A percentile compares a stretch with the other conserved stretches of the same genome.
Conservation (phyloP, 1,139 yeast genomes). For the Pichia sp. region DNA sequence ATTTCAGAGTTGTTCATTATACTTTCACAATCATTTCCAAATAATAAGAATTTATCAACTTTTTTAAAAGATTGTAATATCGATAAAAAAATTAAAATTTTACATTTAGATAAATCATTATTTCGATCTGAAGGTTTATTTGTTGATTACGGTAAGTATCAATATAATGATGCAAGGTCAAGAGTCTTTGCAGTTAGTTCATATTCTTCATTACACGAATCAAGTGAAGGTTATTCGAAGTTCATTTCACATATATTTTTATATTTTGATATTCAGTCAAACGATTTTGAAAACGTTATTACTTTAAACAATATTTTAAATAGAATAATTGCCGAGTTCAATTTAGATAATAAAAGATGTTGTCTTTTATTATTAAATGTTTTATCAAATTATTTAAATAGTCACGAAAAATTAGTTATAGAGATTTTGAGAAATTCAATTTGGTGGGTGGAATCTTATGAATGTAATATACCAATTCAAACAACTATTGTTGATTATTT, state of each 20-base stretch:
- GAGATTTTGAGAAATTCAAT: slow-evolving; percentile 37
- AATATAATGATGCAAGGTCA: slow-evolving; percentile 32
- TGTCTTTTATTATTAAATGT: slow-evolving; percentile 42
- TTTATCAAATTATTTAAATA: slow-evolving; percentile 33
- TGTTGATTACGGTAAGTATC: slow-evolving; percentile 36
- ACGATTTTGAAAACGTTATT: slow-evolving; percentile 38
- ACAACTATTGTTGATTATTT: slow-evolving; percentile 55
- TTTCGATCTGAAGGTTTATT: slow-evolving; percentile 31
- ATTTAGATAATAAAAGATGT: slow-evolving; percentile 68
- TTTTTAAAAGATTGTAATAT: slow-evolving; percentile 37
- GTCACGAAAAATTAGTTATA: slow-evolving; percentile 42
- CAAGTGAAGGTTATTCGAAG: slow-evolving; percentile 74
- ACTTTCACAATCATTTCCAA: slow-evolving; percentile 41
- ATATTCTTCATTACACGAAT: slow-evolving; percentile 71
- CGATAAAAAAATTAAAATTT: slow-evolving; percentile 35
- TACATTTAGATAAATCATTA: slow-evolving; percentile 24
- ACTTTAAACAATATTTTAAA: slow-evolving; percentile 48
- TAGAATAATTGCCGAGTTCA: slow-evolving; percentile 66
- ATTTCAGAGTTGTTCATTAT: slow-evolving; percentile 35
- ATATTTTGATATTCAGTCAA: slow-evolving; percentile 36
- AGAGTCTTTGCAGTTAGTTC: slow-evolving; percentile 63
- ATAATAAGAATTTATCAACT: slow-evolving; percentile 28
- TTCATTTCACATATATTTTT: slow-evolving; percentile 47
- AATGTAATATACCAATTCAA: slow-evolving; percentile 27
- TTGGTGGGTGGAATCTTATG: slow-evolving; percentile 49